phyloP scores from a whole-genome alignment of 805 yeast species.

The Middelhovenomyces tepae region DNA sequence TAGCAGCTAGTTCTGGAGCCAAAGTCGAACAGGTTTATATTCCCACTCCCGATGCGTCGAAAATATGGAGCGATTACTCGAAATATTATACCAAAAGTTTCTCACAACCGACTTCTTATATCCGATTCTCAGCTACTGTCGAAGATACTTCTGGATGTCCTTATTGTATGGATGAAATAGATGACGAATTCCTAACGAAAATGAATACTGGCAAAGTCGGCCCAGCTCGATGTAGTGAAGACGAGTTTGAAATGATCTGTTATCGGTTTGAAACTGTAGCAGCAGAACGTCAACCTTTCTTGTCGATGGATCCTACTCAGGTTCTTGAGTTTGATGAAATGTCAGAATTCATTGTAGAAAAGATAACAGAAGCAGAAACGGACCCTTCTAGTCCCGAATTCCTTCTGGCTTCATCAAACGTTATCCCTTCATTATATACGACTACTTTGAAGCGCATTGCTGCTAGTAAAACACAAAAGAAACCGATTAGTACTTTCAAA shows the following conservation, averaged over 20 bases:
- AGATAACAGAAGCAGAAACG: constrained; percentile 41
- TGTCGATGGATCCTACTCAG: constrained; percentile 75
- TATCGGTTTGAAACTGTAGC: constrained; percentile 67
- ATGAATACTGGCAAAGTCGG: constrained; percentile 27
- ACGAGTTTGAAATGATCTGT: constrained; percentile 75
- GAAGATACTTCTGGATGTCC: constrained; percentile 85
- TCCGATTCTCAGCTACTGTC: constrained; percentile 88
- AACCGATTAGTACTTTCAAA: constrained; percentile 20
- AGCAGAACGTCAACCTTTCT: constrained; percentile 77
- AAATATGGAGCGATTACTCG: constrained; percentile 65
- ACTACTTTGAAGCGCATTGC: constrained; percentile 18
- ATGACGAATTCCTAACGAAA: constrained; percentile 54
- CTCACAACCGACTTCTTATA: constrained; percentile 66
- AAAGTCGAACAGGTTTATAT: constrained; percentile 58
- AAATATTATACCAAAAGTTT: constrained; percentile 64
- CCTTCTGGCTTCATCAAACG: constrained; percentile 15
- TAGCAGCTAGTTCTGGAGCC: constrained; percentile 45
- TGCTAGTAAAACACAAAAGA: constrained; percentile 13
- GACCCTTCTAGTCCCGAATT: constrained; percentile 38
- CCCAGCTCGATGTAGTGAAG: constrained; percentile 54
- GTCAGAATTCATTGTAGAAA: constrained; percentile 34
- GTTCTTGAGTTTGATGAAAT: constrained; percentile 65
- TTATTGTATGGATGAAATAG: constrained; percentile 85
- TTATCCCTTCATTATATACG: constrained; percentile 29
- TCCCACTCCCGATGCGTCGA: constrained; percentile 94